Base-by-base conservation (phyloP, 495 filamentous ascomycete species). In the Talaromyces liani region DNA sequence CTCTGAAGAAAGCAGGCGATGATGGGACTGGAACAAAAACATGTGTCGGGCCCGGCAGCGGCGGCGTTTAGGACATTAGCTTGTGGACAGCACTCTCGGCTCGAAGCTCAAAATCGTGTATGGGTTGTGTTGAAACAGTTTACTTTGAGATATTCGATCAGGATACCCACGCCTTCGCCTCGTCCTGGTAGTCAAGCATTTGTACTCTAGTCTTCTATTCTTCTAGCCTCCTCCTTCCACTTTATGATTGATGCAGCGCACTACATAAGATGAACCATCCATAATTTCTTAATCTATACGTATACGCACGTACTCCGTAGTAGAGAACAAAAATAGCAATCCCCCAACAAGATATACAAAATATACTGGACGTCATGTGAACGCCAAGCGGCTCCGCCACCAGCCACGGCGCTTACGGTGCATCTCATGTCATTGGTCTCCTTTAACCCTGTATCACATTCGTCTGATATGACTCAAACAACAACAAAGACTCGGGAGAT, bases 301-400 rank as follows among this genome's bases (percentile, higher is more conserved):
- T n/a, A n/a, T n/a, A n/a, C n/a, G n/a, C n/a, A n/a, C n/a, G n/a
- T n/a, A n/a, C n/a, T n/a, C n/a, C n/a, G n/a, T 27, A 27, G 27
- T 31, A 31, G 29, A 31, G 29, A 25, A 54, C 27, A 27, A 27
- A 27, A 27, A 27, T 27, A 27, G 27, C 4, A 27, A 27, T 27
- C 27, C 27, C 25, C 27, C 2, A 27, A 27, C 27, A 5, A 27
- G 4, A 27, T 27, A 27, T 27, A 24, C 8, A 2, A 51, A 22
- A 55, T 55, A 20, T 55, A 6, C 24, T 55, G 51, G 3, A 55
- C 51, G 51, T 55, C 51, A 55, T 55, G 51, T 55, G 24, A 25
- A 14, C 51, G 51, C 51, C 51, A 55, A 55, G 51, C 22, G 12
- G 51, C 51, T 55, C n/a, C 51, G 51, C 51, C 51, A 55, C 51